Evolutionary conservation across 306 rosid genomes (phyloP).

Genomic region (Dalbergia cultrata): DNA sequence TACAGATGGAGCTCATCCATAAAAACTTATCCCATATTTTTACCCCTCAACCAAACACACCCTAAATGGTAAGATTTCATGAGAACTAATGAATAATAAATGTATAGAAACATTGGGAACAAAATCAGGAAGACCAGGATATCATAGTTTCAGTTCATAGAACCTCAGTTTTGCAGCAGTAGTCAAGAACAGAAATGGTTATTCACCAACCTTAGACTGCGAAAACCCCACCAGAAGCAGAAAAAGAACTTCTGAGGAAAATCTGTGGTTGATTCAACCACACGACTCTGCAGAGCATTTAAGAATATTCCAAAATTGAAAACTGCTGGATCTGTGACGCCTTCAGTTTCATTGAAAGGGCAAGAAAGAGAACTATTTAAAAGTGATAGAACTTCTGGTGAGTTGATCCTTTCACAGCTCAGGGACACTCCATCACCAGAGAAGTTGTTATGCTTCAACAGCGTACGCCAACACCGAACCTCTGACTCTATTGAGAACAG

Average conservation of each 20-base stretch:
- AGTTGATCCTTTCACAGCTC: constrained; percentile 26
- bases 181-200: constrained; percentile 25
- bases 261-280: constrained; percentile 46
- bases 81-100: background rate
- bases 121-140: background rate
- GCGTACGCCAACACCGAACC: constrained; percentile 65
- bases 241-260: constrained; percentile 69
- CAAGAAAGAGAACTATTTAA: constrained; percentile 47
- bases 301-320: constrained; percentile 78
- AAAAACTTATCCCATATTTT: too few relatives aligned
- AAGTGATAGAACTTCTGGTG: background rate
- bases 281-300: constrained; percentile 60
- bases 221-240: constrained; percentile 98
- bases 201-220: constrained; percentile 70
- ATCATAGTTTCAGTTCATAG: constrained; percentile 1
- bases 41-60: too few relatives aligned
- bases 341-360: constrained; percentile 46
- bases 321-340: constrained; percentile 9
- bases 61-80: background rate
- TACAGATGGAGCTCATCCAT: too few relatives aligned
- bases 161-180: constrained; percentile 21
- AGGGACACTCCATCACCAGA: background rate
- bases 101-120: background rate
- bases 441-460: background rate
- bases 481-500: constrained; percentile 69